Percentiles rank a stretch among this genome's conserved stretches.
These are phyloP conservation scores for Rhodofomes roseus DNA, from an alignment of 1,284 basidiomycete genomes.

Conservation along the genomic window DNA sequence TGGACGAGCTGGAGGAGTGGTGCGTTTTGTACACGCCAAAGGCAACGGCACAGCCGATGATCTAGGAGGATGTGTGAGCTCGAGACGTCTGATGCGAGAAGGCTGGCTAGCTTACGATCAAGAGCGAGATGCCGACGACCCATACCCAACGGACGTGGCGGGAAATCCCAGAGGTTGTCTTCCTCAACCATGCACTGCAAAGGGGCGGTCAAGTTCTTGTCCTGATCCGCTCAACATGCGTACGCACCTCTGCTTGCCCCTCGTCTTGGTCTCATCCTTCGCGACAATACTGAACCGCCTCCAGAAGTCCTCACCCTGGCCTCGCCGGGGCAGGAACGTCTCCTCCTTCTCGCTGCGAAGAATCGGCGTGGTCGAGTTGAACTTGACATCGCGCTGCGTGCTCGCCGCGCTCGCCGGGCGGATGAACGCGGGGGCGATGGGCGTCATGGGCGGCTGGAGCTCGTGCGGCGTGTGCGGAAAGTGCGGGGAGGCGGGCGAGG, in stretches of 20 bases:
- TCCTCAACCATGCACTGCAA: conserved; percentile 59
- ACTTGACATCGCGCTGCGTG: conserved; percentile 43
- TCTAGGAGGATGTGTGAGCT: conserved; percentile 26
- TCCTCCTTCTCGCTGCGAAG: conserved; percentile 69
- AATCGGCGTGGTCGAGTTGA: conserved; percentile 47
- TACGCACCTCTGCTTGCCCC: conserved; percentile 48
- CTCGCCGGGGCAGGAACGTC: conserved; percentile 56
- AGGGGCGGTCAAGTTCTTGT: background rate
- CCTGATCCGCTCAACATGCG: background rate
- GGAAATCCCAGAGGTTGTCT: conserved; percentile 50
- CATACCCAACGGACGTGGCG: conserved; percentile 65
- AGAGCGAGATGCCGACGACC: conserved; percentile 55
- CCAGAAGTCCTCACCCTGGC: conserved; percentile 81
- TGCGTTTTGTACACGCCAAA: conserved; percentile 59
- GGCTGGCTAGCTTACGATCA: conserved; percentile 40
- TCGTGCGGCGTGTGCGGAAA: conserved; percentile 59
- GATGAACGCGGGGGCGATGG: conserved; percentile 73
- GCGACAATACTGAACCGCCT: conserved; percentile 79
- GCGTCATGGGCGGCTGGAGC: conserved; percentile 69
- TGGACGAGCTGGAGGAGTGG: conserved; percentile 30
- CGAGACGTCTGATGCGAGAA: background rate
- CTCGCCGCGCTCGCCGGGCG: conserved; percentile 49
- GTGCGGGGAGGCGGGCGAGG: conserved; percentile 25
- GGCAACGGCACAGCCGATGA: conserved; percentile 49
- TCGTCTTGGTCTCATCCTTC: conserved; percentile 49